A percentile compares a stretch with the other conserved stretches of the same genome.
Evolutionary conservation across 805 yeast genomes (phyloP).

Genomic region (Hyphopichia homilentoma): DNA sequence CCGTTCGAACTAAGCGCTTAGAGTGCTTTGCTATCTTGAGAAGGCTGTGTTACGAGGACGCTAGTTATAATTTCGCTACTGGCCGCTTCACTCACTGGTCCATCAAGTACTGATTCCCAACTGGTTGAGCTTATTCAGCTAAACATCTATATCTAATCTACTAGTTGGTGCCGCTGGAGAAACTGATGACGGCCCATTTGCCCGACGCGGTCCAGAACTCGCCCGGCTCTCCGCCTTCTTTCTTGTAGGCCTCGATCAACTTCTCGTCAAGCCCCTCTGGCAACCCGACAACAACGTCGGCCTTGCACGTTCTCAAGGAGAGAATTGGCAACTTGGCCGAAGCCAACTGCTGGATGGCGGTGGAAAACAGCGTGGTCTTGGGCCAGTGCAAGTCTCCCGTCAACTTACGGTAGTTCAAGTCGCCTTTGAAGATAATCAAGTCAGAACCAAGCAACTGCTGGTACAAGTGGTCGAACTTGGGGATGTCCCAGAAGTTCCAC

Average conservation of each 20-base stretch:
- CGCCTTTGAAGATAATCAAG: slow-evolving; percentile 88
- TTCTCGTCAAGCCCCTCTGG: slow-evolving; percentile 67
- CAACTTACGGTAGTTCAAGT: slow-evolving; percentile 89
- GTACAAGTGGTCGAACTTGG: slow-evolving; percentile 61
- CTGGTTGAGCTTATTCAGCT: too few relatives aligned
- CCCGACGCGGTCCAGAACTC: slow-evolving; percentile 86
- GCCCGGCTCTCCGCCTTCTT: slow-evolving; percentile 56
- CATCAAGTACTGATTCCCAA: too few relatives aligned
- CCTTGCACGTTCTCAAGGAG: slow-evolving; percentile 89
- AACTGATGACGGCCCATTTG: slow-evolving; percentile 81
- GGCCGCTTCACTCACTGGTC: too few relatives aligned
- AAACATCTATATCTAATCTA: too few relatives aligned
- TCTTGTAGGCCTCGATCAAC: slow-evolving; percentile 58
- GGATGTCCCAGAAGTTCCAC: slow-evolving; percentile 71
- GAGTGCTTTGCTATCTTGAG: too few relatives aligned
- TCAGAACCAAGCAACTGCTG: slow-evolving; percentile 58
- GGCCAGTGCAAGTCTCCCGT: slow-evolving; percentile 92
- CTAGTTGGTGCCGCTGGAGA: too few relatives aligned
- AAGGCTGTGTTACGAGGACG: too few relatives aligned
- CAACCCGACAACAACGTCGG: slow-evolving; percentile 91
- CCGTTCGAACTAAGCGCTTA: too few relatives aligned
- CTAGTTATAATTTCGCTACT: too few relatives aligned
- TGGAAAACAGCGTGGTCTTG: slow-evolving; percentile 66
- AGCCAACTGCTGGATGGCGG: slow-evolving; percentile 69
- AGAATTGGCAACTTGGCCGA: slow-evolving; percentile 59